Percentiles rank a stretch among this genome's conserved stretches.
Conservation (phyloP, 1,284 basidiomycete species). For the Trichosporon sp. region DNA sequence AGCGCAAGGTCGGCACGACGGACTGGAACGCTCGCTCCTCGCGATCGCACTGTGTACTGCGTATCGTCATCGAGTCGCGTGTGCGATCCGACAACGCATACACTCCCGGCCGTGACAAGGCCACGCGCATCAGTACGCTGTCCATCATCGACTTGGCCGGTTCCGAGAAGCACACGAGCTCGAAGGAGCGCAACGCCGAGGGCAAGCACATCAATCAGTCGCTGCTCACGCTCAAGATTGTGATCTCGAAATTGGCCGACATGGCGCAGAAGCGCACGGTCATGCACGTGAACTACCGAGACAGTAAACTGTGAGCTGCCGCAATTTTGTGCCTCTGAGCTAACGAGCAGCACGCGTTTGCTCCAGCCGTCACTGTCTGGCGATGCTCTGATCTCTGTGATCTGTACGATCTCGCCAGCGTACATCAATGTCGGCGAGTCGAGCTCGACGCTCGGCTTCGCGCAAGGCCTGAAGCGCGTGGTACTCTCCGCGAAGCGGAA, state of each 20-base stretch:
- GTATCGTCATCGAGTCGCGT: slow-evolving; percentile 57
- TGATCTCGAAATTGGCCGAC: slow-evolving; percentile 82
- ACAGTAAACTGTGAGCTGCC: slow-evolving; percentile 63
- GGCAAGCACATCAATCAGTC: slow-evolving; percentile 69
- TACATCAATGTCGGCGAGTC: slow-evolving; percentile 64
- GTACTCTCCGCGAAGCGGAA: slow-evolving; percentile 83
- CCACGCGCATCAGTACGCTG: slow-evolving; percentile 62
- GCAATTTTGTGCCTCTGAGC: slow-evolving; percentile 32
- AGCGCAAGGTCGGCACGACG: slow-evolving; percentile 84
- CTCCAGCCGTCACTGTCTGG: slow-evolving; percentile 91
- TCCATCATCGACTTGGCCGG: slow-evolving; percentile 74
- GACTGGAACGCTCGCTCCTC: slow-evolving; percentile 96
- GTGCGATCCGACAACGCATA: slow-evolving; percentile 11
- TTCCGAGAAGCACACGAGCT: slow-evolving; percentile 88
- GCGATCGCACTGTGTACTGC: slow-evolving; percentile 86
- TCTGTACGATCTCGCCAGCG: slow-evolving; percentile 90
- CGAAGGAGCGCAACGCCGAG: slow-evolving; percentile 84
- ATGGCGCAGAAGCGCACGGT: slow-evolving; percentile 71
- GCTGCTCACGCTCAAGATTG: slow-evolving; percentile 79
- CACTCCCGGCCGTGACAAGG: slow-evolving; percentile 28
- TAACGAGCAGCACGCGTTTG: slow-evolving; percentile 62
- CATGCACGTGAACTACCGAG: slow-evolving; percentile 91
- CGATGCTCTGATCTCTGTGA: slow-evolving; percentile 90
- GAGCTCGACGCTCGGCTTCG: slow-evolving; percentile 79
- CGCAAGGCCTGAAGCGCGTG: slow-evolving; percentile 52